Conservation (phyloP, 2,329 filamentous ascomycete genomes). For the Ilyonectria sp. region DNA sequence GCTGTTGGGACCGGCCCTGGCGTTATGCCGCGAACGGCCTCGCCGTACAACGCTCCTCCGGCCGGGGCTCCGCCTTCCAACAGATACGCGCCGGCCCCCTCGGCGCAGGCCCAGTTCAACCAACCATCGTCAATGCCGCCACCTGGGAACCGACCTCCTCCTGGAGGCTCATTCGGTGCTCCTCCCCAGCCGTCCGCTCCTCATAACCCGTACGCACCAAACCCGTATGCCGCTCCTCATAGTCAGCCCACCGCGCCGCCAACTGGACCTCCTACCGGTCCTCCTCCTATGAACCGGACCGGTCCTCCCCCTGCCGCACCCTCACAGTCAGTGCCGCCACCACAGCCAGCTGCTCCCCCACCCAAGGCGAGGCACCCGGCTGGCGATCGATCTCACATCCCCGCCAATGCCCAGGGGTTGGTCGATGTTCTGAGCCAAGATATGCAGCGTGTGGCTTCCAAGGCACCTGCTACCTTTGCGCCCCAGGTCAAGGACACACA, state of each 20-base stretch:
- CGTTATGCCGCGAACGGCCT: slow-evolving; percentile 80
- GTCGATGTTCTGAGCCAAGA: slow-evolving; percentile 87
- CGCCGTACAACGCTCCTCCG: slow-evolving; percentile 89
- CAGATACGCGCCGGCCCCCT: slow-evolving; percentile 81
- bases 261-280: slow-evolving; percentile 55
- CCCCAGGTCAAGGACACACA: slow-evolving; percentile 94
- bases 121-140: slow-evolving; percentile 61
- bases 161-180: slow-evolving; percentile 59
- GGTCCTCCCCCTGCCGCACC: slow-evolving; percentile 48
- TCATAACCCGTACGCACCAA: slow-evolving; percentile 74
- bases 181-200: slow-evolving; percentile 63
- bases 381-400: slow-evolving; percentile 93
- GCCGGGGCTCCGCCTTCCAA: slow-evolving; percentile 78
- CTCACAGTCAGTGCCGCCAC: slow-evolving; percentile 59
- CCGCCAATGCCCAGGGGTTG: slow-evolving; percentile 80
- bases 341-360: slow-evolving; percentile 63
- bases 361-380: slow-evolving; percentile 80
- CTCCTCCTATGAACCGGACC: slow-evolving; percentile 51
- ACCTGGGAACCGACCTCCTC: slow-evolving; percentile 62
- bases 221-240: slow-evolving; percentile 59
- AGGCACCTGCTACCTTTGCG: slow-evolving; percentile 89
- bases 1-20: slow-evolving; percentile 77
- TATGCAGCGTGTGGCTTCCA: slow-evolving; percentile 88
- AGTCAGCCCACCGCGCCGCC: slow-evolving; percentile 58
- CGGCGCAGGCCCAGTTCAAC: slow-evolving; percentile 65